phyloP scores from a whole-genome alignment of 2,329 filamentous ascomycete genomes.

The Ceratocystis lukuohia region DNA sequence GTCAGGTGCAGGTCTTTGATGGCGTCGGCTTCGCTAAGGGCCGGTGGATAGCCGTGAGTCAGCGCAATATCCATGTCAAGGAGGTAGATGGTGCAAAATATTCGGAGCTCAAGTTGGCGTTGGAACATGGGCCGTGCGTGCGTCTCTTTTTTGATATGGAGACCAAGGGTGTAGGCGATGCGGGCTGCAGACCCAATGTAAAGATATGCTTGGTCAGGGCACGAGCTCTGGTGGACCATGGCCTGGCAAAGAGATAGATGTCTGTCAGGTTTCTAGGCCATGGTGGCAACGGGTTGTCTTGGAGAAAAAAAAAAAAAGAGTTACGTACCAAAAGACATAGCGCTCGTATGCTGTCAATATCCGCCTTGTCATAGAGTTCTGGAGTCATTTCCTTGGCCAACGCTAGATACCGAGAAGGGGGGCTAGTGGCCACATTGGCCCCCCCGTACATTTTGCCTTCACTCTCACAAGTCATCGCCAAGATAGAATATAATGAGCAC shows the following conservation, averaged over 20 bases:
- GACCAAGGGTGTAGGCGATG: slow-evolving; percentile 23
- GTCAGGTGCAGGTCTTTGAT: slow-evolving; percentile 8
- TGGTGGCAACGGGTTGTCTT: no score
- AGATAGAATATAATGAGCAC: slow-evolving; percentile 24
- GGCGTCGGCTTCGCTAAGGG: slow-evolving; percentile 21
- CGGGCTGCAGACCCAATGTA: slow-evolving; percentile 24
- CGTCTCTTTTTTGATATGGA: slow-evolving; percentile 22
- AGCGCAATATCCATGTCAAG: slow-evolving; percentile 24
- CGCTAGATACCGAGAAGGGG: slow-evolving; percentile 21
- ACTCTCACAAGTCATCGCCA: slow-evolving; percentile 24
- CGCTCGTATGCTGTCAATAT: slow-evolving; percentile 23
- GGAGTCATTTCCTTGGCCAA: slow-evolving; percentile 23
- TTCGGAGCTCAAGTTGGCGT: slow-evolving; percentile 22
- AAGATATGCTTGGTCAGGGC: slow-evolving; percentile 23
- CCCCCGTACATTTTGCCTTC: slow-evolving; percentile 20
- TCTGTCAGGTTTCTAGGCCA: background rate
- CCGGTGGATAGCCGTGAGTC: slow-evolving; percentile 23
- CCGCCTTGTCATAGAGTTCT: slow-evolving; percentile 23
- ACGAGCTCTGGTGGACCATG: slow-evolving; percentile 19
- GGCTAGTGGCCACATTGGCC: slow-evolving; percentile 9
- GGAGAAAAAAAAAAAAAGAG: background rate
- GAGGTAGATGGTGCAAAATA: slow-evolving; percentile 23
- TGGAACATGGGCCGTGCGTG: slow-evolving; percentile 22
- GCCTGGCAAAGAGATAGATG: background rate
- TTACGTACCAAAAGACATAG: slow-evolving; percentile 23